Base-by-base conservation (phyloP, 108 stramenopile genomes). In the Cyclotella cryptica region DNA sequence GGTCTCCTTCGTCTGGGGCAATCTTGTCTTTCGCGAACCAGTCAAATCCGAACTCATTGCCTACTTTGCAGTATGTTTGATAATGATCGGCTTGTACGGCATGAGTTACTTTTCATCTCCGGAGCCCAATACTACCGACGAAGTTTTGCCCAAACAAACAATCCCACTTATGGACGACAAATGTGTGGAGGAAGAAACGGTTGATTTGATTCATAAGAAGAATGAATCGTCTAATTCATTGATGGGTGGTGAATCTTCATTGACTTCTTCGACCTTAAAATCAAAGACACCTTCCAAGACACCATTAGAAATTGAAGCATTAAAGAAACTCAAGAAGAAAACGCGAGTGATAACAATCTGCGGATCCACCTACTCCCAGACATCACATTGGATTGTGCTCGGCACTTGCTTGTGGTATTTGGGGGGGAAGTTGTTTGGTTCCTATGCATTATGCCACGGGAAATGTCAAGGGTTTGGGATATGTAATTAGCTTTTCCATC, bases 1-100 rank as follows among this genome's bases (percentile, higher is more conserved):
- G 71, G 44, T 92, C 29, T 84, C 80, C n/a, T 93, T 95, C 71
- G 66, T 88, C 5, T 92, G 92, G 92, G 94, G 94, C 12, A 89
- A 92, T 47, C 46, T 75, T 8, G 51, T 81, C 12, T 95, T 95
- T 80, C 71, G 76, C 0, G 93, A 95, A 66, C 75, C 77, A 52
- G 74, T 75, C 14, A 70, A 81, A 19, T 52, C 29, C 26, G 43
- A 75, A 28, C 5, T 41, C 0, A 30, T 70, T 14, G 74, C 81
- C 10, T 81, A 71, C 57, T 44, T 86, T 45, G 89, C 91, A 24
- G 80, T 91, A 12, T 68, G 66, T 6, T 75, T 82, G 14, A 81
- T 81, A 6, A 81, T 81, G 81, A 27, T 40, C 14, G 93, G 93
- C 0, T 60, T 94, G 22, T 82, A 71, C 52, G 93, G 93, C 0